These are phyloP conservation scores for Spathaspora sp. DNA, from an alignment of 1,139 yeast genomes.

Conservation along the genomic window DNA sequence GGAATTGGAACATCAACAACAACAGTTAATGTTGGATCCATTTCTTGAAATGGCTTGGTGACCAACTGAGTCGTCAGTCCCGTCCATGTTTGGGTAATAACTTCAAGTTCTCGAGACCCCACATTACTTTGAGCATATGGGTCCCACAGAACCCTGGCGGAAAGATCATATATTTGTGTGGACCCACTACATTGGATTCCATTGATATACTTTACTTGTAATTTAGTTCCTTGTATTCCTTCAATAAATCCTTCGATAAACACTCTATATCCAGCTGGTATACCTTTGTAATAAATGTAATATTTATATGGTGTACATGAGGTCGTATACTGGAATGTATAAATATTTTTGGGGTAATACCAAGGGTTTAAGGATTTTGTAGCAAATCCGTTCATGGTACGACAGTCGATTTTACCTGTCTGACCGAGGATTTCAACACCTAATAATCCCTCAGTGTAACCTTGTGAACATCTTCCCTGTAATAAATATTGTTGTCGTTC, in stretches of 20 bases:
- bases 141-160: constrained; percentile 9
- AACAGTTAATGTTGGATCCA: constrained; percentile 16
- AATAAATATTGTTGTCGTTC: constrained; percentile 16
- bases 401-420: constrained; percentile 20
- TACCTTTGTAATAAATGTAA: constrained; percentile 17
- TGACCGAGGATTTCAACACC: constrained; percentile 16
- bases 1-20: constrained; percentile 20
- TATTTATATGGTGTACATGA: constrained; percentile 16
- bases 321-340: constrained; percentile 9
- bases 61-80: constrained; percentile 22
- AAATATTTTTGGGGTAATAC: constrained; percentile 17
- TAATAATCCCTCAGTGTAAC: constrained; percentile 24
- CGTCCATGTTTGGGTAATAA: constrained; percentile 25
- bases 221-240: constrained; percentile 3
- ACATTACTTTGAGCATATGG: constrained; percentile 13
- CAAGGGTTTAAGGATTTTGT: constrained; percentile 24
- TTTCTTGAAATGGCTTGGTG: constrained; percentile 17
- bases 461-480: constrained; percentile 25
- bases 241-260: constrained; percentile 20
- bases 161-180: not conserved
- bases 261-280: constrained; percentile 35
- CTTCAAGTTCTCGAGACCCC: constrained; percentile 19
- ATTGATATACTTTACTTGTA: constrained; percentile 7
- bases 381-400: constrained; percentile 19
- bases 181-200: constrained; percentile 15